Conservation (phyloP, 768 basidiomycete species). For the Lactarius akahatsu region DNA sequence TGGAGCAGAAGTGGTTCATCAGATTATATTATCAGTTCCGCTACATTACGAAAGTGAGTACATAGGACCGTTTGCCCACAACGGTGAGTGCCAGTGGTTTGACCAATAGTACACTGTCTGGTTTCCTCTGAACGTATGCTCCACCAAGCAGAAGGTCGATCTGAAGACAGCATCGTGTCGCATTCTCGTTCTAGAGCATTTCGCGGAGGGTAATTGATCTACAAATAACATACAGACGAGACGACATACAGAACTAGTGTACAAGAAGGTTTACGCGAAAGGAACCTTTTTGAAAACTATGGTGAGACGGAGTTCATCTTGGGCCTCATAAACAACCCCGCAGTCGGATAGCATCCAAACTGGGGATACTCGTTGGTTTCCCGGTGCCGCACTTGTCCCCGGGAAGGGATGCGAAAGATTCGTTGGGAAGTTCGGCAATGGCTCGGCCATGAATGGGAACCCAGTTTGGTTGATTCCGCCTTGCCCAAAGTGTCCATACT, state of each 20-base stretch:
- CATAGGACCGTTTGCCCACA: no score
- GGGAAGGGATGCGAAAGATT: neutral
- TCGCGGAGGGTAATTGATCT: neutral
- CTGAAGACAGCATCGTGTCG: no score
- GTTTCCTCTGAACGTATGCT: no score
- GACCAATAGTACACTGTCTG: no score
- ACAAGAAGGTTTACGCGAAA: neutral
- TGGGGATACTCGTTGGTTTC: neutral
- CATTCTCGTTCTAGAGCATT: no score
- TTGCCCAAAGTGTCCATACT: neutral
- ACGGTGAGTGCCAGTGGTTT: no score
- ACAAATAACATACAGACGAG: neutral
- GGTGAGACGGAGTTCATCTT: slow-evolving; percentile 9
- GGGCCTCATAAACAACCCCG: neutral
- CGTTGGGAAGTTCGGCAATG: neutral
- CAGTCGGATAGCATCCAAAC: neutral
- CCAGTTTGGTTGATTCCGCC: neutral
- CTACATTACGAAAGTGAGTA: no score
- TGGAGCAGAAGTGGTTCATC: no score
- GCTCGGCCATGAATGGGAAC: neutral
- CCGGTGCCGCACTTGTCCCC: neutral
- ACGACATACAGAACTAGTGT: neutral
- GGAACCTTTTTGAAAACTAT: slow-evolving; percentile 11
- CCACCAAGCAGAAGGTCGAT: no score
- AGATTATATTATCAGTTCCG: no score